These are phyloP conservation scores for Leptomonas seymouri DNA, from an alignment of 208 protist genomes.

Conservation along the genomic window DNA sequence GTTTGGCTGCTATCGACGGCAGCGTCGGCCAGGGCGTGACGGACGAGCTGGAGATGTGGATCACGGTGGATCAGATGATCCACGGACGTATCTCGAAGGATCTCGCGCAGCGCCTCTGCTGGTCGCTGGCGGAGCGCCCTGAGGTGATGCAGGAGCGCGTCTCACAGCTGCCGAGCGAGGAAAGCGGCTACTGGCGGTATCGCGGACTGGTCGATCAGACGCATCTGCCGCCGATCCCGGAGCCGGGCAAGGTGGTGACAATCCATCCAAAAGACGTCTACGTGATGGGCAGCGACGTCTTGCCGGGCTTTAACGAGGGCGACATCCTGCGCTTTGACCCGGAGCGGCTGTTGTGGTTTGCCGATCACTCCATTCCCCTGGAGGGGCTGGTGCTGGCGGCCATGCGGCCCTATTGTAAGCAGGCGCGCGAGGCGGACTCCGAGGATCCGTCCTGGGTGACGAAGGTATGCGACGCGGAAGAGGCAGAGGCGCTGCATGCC, in stretches of 20 bases:
- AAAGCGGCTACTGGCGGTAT: conserved; percentile 76
- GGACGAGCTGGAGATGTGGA: conserved; percentile 88
- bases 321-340: conserved; percentile 74
- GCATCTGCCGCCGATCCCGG: conserved; percentile 58
- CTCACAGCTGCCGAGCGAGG: conserved; percentile 51
- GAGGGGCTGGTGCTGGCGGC: conserved; percentile 79
- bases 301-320: conserved; percentile 84
- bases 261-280: conserved; percentile 77
- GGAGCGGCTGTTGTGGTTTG: conserved; percentile 55
- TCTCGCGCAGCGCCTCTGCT: conserved; percentile 73
- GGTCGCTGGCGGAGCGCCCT: conserved; percentile 67
- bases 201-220: conserved; percentile 68
- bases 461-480: conserved; percentile 15
- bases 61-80: conserved; percentile 80
- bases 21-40: conserved; percentile 44
- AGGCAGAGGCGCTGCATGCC: conserved; percentile 14
- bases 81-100: conserved; percentile 73
- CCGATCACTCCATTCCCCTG: conserved; percentile 71
- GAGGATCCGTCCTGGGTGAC: conserved; percentile 70
- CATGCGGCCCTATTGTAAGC: conserved; percentile 78
- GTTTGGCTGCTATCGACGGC: conserved; percentile 32
- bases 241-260: conserved; percentile 19
- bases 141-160: conserved; percentile 67
- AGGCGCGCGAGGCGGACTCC: conserved; percentile 60
- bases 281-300: conserved; percentile 76